Percentiles rank a stretch among this genome's conserved stretches.
phyloP scores from a whole-genome alignment of 2,329 filamentous ascomycete species.

The Cladosporium sp. region DNA sequence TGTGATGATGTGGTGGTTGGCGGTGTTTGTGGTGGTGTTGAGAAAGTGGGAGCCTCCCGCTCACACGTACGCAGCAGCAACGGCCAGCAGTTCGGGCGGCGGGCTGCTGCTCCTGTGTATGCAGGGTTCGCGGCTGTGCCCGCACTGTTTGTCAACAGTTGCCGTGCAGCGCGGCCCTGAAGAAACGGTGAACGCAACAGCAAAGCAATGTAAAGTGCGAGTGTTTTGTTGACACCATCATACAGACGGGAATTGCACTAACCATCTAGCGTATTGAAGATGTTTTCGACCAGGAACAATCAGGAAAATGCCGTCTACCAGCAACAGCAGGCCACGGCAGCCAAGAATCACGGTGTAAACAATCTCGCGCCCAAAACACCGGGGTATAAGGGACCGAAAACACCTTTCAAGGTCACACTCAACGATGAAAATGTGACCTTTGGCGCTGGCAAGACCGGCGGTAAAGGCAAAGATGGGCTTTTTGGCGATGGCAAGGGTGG shows the following conservation, averaged over 20 bases:
- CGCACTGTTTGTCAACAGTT: conserved; percentile 9
- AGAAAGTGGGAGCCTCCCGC: conserved; percentile 11
- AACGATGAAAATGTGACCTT: conserved; percentile 81
- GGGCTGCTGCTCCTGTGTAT: background rate
- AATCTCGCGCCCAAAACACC: conserved; percentile 70
- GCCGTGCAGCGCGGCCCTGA: conserved; percentile 1
- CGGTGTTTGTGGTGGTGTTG: conserved; percentile 9
- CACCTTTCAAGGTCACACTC: conserved; percentile 67
- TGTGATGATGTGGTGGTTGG: background rate
- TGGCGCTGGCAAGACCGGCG: conserved; percentile 53
- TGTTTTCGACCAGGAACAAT: conserved; percentile 69
- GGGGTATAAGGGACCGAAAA: conserved; percentile 68
- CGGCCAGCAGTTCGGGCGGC: background rate
- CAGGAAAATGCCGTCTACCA: conserved; percentile 81
- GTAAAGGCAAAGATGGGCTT: conserved; percentile 53
- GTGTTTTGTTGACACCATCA: background rate
- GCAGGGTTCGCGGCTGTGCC: conserved; percentile 4
- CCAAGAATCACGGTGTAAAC: conserved; percentile 64
- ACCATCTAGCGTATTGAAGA: conserved; percentile 32
- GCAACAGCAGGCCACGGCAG: conserved; percentile 62
- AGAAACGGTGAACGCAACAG: conserved; percentile 7
- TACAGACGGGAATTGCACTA: background rate
- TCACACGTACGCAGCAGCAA: background rate
- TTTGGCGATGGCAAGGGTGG: conserved; percentile 46
- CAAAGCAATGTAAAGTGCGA: background rate